Evolutionary conservation across 441 rosid genomes (phyloP).

Genomic region (Adansonia rubrostipa): DNA sequence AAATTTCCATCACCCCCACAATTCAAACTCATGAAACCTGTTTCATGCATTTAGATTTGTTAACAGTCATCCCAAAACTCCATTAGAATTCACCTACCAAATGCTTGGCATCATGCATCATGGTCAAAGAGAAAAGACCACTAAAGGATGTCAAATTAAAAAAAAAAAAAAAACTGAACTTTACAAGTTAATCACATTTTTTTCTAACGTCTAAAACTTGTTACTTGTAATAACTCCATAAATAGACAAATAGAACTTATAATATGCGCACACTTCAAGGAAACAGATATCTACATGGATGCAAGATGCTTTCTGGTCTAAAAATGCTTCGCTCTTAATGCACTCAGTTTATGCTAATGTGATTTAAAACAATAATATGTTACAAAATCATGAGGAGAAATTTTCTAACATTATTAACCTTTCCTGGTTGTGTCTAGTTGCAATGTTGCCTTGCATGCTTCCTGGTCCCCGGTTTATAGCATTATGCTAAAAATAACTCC

Average conservation of each 20-base stretch:
- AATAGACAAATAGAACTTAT: background rate
- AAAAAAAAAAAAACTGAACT: background rate
- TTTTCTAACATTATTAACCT: background rate
- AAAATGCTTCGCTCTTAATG: background rate
- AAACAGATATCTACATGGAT: background rate
- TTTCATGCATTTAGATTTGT: constrained; percentile 29
- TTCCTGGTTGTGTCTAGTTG: background rate
- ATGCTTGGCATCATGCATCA: constrained; percentile 13
- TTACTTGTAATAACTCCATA: background rate
- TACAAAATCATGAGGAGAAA: background rate
- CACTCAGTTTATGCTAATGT: constrained; percentile 9
- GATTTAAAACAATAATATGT: constrained; percentile 5
- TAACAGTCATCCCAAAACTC: constrained; percentile 12
- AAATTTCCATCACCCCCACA: constrained; percentile 82
- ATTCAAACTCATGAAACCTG: constrained; percentile 93
- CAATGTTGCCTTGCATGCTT: constrained; percentile 5
- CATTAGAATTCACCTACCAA: background rate
- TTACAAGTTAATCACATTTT: background rate
- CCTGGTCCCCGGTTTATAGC: background rate
- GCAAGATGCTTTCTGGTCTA: background rate
- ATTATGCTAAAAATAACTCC: background rate
- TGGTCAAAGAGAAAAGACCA: constrained; percentile 5
- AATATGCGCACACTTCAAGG: background rate
- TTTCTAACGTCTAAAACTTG: background rate
- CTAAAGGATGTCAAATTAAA: background rate